These are phyloP conservation scores for Xanthoconium purpureum DNA, from an alignment of 768 basidiomycete species.

Conservation along the genomic window DNA sequence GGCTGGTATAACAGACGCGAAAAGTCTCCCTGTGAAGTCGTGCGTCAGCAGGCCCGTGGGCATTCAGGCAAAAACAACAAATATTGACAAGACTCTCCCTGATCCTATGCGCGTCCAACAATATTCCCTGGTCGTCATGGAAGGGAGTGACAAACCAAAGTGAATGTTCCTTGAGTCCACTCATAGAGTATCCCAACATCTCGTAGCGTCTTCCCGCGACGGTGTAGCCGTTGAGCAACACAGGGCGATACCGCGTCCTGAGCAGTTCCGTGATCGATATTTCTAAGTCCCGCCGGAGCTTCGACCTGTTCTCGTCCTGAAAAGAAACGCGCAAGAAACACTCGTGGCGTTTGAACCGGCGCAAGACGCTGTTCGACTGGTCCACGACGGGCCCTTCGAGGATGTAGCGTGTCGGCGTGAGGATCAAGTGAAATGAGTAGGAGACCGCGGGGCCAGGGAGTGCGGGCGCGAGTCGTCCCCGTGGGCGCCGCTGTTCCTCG, in stretches of 20 bases:
- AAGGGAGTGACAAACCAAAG: constrained; percentile 50
- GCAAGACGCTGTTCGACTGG: constrained; percentile 38
- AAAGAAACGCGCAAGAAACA: constrained; percentile 49
- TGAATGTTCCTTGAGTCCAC: constrained; percentile 48
- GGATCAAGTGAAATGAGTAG: constrained; percentile 36
- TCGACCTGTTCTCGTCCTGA: constrained; percentile 44
- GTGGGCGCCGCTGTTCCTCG: constrained; percentile 25
- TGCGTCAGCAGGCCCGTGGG: background rate
- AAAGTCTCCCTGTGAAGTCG: constrained; percentile 37
- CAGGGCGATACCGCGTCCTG: constrained; percentile 32
- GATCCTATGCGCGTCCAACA: constrained; percentile 28
- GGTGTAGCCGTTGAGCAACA: constrained; percentile 32
- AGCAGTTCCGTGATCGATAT: constrained; percentile 33
- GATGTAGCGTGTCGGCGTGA: constrained; percentile 39
- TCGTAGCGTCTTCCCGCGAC: constrained; percentile 45
- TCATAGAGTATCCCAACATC: constrained; percentile 53
- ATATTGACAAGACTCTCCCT: constrained; percentile 34
- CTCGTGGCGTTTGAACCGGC: constrained; percentile 36
- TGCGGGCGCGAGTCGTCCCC: constrained; percentile 22
- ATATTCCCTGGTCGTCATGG: constrained; percentile 19
- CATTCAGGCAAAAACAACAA: background rate
- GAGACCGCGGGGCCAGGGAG: constrained; percentile 20
- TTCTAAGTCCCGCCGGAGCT: constrained; percentile 33
- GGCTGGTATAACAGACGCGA: constrained; percentile 37
- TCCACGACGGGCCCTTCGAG: constrained; percentile 40